A percentile compares a stretch with the other conserved stretches of the same genome.
These are phyloP conservation scores for Fraxinus anomala DNA, from an alignment of 257 asterid genomes.

Conservation along the genomic window DNA sequence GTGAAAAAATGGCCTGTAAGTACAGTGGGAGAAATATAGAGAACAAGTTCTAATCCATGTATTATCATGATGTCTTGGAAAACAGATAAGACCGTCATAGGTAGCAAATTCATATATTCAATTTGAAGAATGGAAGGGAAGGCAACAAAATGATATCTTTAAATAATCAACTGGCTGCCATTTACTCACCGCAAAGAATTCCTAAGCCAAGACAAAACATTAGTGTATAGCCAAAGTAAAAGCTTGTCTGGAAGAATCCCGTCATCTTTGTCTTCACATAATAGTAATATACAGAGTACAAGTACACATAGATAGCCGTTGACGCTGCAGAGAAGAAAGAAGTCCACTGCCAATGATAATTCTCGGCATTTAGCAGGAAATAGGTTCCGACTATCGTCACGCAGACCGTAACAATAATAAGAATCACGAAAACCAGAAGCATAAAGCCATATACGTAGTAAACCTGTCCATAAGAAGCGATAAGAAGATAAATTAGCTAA, in stretches of 20 bases:
- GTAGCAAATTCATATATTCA: not conserved
- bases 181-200: conserved; percentile 72
- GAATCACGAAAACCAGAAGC: conserved; percentile 65
- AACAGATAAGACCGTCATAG: not conserved
- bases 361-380: conserved; percentile 70
- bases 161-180: not conserved
- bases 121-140: not conserved
- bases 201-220: conserved; percentile 77
- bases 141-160: not conserved
- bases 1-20: not conserved
- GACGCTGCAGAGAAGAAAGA: conserved; percentile 72
- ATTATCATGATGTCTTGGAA: not conserved
- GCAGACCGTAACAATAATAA: conserved; percentile 61
- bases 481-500: not conserved
- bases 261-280: conserved; percentile 66
- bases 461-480: conserved; percentile 40
- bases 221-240: conserved; percentile 64
- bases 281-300: conserved; percentile 61
- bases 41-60: not conserved
- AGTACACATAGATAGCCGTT: conserved; percentile 59
- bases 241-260: conserved; percentile 70
- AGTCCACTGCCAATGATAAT: conserved; percentile 78
- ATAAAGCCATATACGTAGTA: conserved; percentile 70
- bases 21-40: not conserved
- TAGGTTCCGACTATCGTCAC: conserved; percentile 69